Percentiles rank a stretch among this genome's conserved stretches.
These are phyloP conservation scores for Saccharomycopsis babjevae DNA, from an alignment of 805 yeast species.

Conservation along the genomic window DNA sequence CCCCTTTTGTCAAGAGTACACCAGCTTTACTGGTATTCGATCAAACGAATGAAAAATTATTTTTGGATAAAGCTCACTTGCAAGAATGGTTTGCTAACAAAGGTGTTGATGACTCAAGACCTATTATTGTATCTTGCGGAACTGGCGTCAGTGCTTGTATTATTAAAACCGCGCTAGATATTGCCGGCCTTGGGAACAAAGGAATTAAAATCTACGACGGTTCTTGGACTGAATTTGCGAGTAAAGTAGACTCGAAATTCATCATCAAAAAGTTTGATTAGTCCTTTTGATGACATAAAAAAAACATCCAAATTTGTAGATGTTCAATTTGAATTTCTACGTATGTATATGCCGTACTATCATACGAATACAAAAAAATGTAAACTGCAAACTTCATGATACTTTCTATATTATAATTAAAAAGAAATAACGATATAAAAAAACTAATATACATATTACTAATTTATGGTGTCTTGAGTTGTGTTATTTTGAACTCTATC, in stretches of 20 bases:
- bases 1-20: slow-evolving; percentile 67
- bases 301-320: too few relatives aligned
- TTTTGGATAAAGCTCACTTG: slow-evolving; percentile 39
- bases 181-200: slow-evolving; percentile 35
- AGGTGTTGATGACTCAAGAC: slow-evolving; percentile 39
- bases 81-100: slow-evolving; percentile 32
- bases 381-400: too few relatives aligned
- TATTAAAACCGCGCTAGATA: slow-evolving; percentile 61
- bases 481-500: slow-evolving; percentile 1
- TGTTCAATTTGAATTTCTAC: too few relatives aligned
- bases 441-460: background rate
- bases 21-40: slow-evolving; percentile 63
- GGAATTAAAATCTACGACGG: slow-evolving; percentile 70
- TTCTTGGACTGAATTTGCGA: slow-evolving; percentile 84
- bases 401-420: background rate
- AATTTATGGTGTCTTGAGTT: background rate
- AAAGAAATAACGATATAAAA: background rate
- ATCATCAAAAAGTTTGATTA: background rate
- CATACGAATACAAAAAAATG: too few relatives aligned
- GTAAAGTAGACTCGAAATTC: slow-evolving; percentile 27
- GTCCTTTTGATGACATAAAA: too few relatives aligned
- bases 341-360: too few relatives aligned
- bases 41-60: slow-evolving; percentile 32
- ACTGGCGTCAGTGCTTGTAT: slow-evolving; percentile 95
- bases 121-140: slow-evolving; percentile 84